Base-by-base conservation (phyloP, 2,329 filamentous ascomycete genomes). In the Colletotrichum sp. region DNA sequence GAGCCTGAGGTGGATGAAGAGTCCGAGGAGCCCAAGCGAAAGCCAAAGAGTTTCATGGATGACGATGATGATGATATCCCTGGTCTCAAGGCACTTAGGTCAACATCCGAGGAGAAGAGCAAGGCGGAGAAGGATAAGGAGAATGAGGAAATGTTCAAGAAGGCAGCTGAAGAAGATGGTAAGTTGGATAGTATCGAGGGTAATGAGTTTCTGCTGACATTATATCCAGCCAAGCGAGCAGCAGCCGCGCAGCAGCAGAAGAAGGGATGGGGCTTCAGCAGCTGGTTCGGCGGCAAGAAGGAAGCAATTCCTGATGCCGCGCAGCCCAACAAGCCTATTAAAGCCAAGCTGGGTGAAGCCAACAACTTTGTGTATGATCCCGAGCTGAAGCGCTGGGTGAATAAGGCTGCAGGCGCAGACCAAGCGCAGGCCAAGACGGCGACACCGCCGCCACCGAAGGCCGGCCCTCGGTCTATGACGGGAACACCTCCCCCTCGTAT, bases 311-410 rank as follows among this genome's bases (percentile, higher is more conserved):
- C 13, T 79, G 86, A 85, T 30, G 80, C 86, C 9, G 83, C 77
- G 30, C 77, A 77, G 39, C 83, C 88, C 6, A 89, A 89, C 82
- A 93, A 93, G 82, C 88, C 96, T n/a, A 95, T 98, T 83, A 93
- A 92, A 80, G 97, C 98, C 77, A 99, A 99, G 82, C 91, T 99
- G 11, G 98, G 96, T 77, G 98, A 99, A 84, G 92, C 97, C 82
- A 98, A 92, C 84, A 95, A 93, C 62, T 98, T 99, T 85, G 94
- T 96, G 79, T 99, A 97, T 81, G 97, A 99, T 82, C 94, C 96
- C 4, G 95, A 98, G n/a, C 90, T 98, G 69, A 98, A 98, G 88
- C 96, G 97, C 83, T 99, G 98, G 98, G 90, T 99, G 83, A 99
- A 99, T 88, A 98, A 98, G 88, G 98, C 98, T 83, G 92, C 92